Base-by-base conservation (phyloP, 352 stramenopile species). In the Plasmopara halstedii region DNA sequence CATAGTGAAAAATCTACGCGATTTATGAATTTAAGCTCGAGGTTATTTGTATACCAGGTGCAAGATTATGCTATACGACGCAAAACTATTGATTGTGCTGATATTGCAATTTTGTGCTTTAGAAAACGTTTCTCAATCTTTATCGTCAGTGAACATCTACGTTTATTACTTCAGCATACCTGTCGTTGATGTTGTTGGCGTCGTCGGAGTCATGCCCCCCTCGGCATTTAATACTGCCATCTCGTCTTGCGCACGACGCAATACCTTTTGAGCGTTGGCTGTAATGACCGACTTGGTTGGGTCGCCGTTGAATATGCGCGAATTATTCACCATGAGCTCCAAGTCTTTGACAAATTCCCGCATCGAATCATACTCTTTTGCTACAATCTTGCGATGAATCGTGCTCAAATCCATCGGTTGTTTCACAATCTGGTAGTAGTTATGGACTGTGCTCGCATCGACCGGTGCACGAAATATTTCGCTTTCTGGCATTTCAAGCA, bases 371-470 rank as follows among this genome's bases (percentile, higher is more conserved):
- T 92, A 92, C 46, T 73, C 54, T 34, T 71, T 64, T 0, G 72
- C 58, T 9, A 73, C 50, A 15, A 85, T 81, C 55, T 92, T 92
- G 40, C 59, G 62, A 35, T 67, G 64, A 58, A 92, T 80, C 14
- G 69, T 59, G 23, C 63, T 70, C 39, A 92, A 53, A 50, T 92
- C 81, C 75, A 92, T 90, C 7, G 81, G 81, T 26, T 88, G 78
- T 58, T 92, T 92, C 56, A 92, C 84, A 44, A 92, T 73, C 42
- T 73, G 58, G 51, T 88, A 90, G 39, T 92, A 92, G 47, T 90
- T 81, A 17, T 58, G 69, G 40, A 90, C 73, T 2, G 73, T 63
- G 0, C 21, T 46, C 4, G 67, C 70, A 55, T 92, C 78, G 25
- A 92, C 81, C 0, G 81, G 62, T 6, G 51, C 37, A 18, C 81